Evolutionary conservation across 2,329 filamentous ascomycete genomes (phyloP).

Genomic region (Aspergillus luchuensis): DNA sequence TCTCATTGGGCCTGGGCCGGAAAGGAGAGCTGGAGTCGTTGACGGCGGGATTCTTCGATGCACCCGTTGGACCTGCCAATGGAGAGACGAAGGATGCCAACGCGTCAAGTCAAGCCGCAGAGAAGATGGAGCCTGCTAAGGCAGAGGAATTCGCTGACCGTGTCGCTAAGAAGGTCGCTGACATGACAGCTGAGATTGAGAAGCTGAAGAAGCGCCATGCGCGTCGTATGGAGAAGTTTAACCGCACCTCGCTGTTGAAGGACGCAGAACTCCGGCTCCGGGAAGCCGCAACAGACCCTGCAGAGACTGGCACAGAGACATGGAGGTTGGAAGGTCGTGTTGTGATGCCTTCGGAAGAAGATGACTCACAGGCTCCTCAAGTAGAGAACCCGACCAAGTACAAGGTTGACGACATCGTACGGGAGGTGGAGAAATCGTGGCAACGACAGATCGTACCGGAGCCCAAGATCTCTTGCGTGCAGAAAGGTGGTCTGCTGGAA

Average conservation of each 20-base stretch:
- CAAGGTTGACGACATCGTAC: slow-evolving; percentile 69
- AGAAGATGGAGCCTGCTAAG: slow-evolving; percentile 71
- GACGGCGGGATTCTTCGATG: slow-evolving; percentile 82
- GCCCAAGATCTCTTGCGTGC: slow-evolving; percentile 68
- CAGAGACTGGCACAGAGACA: slow-evolving; percentile 59
- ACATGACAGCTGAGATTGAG: slow-evolving; percentile 79
- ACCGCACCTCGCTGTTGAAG: slow-evolving; percentile 68
- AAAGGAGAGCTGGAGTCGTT: slow-evolving; percentile 79
- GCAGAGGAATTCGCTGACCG: slow-evolving; percentile 82
- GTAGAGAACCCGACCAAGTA: slow-evolving; percentile 46
- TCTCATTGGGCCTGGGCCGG: slow-evolving; percentile 82
- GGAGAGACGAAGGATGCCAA: slow-evolving; percentile 34
- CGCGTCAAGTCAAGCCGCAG: slow-evolving; percentile 52
- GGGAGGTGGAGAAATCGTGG: slow-evolving; percentile 71
- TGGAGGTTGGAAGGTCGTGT: slow-evolving; percentile 64
- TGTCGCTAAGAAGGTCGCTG: slow-evolving; percentile 69
- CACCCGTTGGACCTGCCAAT: slow-evolving; percentile 43
- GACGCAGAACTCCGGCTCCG: slow-evolving; percentile 76
- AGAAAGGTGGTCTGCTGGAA: slow-evolving; percentile 75
- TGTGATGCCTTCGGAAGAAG: slow-evolving; percentile 37
- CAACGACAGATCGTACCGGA: slow-evolving; percentile 67
- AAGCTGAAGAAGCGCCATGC: slow-evolving; percentile 79
- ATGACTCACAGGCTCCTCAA: slow-evolving; percentile 38
- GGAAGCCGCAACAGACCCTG: slow-evolving; percentile 59
- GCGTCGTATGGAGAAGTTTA: slow-evolving; percentile 72